Evolutionary conservation across 768 basidiomycete genomes (phyloP).

Genomic region (Lepiota subincarnata): DNA sequence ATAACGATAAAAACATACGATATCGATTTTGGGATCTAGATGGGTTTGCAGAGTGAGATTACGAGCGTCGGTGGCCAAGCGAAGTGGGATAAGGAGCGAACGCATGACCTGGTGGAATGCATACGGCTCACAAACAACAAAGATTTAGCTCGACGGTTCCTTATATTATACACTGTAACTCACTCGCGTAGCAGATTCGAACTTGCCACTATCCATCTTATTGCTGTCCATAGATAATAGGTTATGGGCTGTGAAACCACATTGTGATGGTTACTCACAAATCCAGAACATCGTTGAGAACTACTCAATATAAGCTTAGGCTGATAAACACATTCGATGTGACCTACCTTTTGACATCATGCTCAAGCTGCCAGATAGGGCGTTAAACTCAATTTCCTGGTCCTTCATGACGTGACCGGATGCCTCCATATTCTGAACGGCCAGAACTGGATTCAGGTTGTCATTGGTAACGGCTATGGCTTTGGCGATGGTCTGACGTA

Average conservation of each 20-base stretch:
- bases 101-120: slow-evolving; percentile 75
- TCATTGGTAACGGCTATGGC: neutral
- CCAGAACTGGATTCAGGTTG: slow-evolving; percentile 45
- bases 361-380: slow-evolving; percentile 72
- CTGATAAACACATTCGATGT: neutral
- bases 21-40: slow-evolving; percentile 65
- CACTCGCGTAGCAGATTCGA: slow-evolving; percentile 63
- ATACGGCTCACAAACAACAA: slow-evolving; percentile 46
- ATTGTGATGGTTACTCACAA: slow-evolving; percentile 46
- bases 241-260: neutral
- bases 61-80: slow-evolving; percentile 63
- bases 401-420: slow-evolving; percentile 66
- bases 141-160: slow-evolving; percentile 5
- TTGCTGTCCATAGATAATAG: slow-evolving; percentile 40
- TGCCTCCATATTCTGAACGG: slow-evolving; percentile 91
- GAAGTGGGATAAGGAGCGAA: slow-evolving; percentile 66
- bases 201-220: slow-evolving; percentile 84
- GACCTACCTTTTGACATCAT: slow-evolving; percentile 82
- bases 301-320: slow-evolving; percentile 27
- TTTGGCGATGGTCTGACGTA: slow-evolving; percentile 21
- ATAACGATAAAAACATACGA: slow-evolving; percentile 31
- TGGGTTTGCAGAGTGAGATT: slow-evolving; percentile 63
- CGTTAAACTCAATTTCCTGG: slow-evolving; percentile 86
- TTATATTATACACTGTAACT: slow-evolving; percentile 8
- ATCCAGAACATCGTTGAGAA: slow-evolving; percentile 77